phyloP scores from a whole-genome alignment of 2,329 filamentous ascomycete genomes.

The Allantophomopsis lycopodina region DNA sequence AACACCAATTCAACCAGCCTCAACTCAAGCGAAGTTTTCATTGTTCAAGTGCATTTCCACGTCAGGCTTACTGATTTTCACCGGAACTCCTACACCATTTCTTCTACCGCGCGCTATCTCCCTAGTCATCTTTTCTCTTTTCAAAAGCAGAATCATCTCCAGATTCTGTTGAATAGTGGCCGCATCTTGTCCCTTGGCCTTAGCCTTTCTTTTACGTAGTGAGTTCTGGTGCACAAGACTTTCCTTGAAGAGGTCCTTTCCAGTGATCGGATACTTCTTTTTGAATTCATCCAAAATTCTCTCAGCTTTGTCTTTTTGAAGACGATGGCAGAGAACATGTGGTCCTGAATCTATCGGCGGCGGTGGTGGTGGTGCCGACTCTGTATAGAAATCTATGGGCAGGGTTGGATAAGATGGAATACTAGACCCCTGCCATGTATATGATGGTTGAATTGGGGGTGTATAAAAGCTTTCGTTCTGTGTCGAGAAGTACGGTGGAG shows the following conservation, averaged over 20 bases:
- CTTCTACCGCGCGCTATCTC: background rate
- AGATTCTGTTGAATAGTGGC: conserved; percentile 14
- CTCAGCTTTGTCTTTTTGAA: background rate
- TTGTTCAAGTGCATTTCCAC: too few species aligned
- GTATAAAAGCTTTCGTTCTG: too few species aligned
- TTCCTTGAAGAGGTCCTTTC: conserved; percentile 6
- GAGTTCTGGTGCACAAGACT: conserved; percentile 1
- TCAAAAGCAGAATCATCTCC: conserved; percentile 10
- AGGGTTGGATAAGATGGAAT: background rate
- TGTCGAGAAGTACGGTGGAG: too few species aligned
- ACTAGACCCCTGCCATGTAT: background rate
- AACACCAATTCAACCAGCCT: too few species aligned
- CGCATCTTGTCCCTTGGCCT: conserved; percentile 2
- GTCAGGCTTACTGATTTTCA: too few species aligned
- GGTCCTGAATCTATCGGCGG: background rate
- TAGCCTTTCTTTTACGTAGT: background rate
- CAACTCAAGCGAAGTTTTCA: too few species aligned
- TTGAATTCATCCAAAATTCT: conserved; percentile 2
- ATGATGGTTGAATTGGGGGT: background rate
- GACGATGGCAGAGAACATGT: background rate
- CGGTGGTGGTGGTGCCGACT: background rate
- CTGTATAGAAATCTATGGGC: background rate
- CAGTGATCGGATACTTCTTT: conserved; percentile 17
- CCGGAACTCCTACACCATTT: too few species aligned
- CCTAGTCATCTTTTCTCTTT: conserved; percentile 10